Conservation (phyloP, 2,329 filamentous ascomycete species). For the Penicillium vulpinum region DNA sequence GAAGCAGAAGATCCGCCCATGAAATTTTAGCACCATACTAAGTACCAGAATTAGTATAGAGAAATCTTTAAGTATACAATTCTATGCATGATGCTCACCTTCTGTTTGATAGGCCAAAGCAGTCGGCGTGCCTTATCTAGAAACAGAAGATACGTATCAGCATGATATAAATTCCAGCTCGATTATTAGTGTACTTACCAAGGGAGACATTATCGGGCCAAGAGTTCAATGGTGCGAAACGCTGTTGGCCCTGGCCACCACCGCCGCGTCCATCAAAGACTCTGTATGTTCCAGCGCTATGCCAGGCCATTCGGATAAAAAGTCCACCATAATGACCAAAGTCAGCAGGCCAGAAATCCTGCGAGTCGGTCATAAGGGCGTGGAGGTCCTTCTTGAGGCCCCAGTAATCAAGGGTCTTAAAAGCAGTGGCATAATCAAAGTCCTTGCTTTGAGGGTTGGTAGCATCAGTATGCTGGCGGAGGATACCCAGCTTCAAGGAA, state of each 20-base stretch:
- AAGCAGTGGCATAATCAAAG: slow-evolving; percentile 71
- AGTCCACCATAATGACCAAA: slow-evolving; percentile 79
- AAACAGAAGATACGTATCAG: background rate
- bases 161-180: background rate
- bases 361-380: slow-evolving; percentile 73
- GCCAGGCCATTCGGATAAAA: slow-evolving; percentile 80
- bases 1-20: slow-evolving; percentile 71
- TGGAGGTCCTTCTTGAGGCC: slow-evolving; percentile 72
- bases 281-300: slow-evolving; percentile 76
- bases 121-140: slow-evolving; percentile 75
- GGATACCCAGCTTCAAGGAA: slow-evolving; percentile 66
- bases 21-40: slow-evolving; percentile 76
- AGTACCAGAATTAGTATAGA: background rate
- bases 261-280: slow-evolving; percentile 73
- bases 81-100: slow-evolving; percentile 33
- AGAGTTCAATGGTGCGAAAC: slow-evolving; percentile 77
- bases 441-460: slow-evolving; percentile 65
- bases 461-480: slow-evolving; percentile 67
- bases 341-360: slow-evolving; percentile 81
- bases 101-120: slow-evolving; percentile 79
- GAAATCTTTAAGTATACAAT: too few species aligned
- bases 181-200: background rate
- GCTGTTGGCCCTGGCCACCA: slow-evolving; percentile 72
- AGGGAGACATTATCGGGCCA: slow-evolving; percentile 78
- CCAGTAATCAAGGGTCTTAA: slow-evolving; percentile 70